Percentiles rank a stretch among this genome's conserved stretches.
Evolutionary conservation across 345 rosid genomes (phyloP).

Genomic region (Stellera chamaejasme): DNA sequence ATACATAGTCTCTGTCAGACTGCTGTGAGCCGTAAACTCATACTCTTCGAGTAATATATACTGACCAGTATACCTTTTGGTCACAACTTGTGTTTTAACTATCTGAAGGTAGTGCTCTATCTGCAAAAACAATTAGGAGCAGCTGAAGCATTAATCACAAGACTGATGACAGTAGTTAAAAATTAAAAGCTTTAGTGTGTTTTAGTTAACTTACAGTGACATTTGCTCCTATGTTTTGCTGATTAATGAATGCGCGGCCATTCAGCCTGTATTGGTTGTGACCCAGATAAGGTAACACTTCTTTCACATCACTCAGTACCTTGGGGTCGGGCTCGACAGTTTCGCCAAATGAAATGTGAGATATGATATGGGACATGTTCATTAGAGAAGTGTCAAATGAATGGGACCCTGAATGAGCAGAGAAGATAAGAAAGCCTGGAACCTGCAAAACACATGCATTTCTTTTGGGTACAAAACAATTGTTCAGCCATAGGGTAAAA

Average conservation of each 20-base stretch:
- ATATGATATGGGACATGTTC: slow-evolving; percentile 87
- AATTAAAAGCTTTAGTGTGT: too few relatives aligned
- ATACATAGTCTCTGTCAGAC: slow-evolving; percentile 52
- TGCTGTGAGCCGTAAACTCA: slow-evolving; percentile 91
- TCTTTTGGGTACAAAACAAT: neutral
- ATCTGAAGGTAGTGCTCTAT: slow-evolving; percentile 88
- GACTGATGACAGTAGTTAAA: neutral
- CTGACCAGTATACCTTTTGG: slow-evolving; percentile 28
- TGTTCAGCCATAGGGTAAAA: slow-evolving; percentile 1
- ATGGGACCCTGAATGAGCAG: slow-evolving; percentile 85
- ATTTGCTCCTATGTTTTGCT: slow-evolving; percentile 62
- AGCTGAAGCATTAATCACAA: too few relatives aligned
- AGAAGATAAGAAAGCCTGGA: slow-evolving; percentile 75
- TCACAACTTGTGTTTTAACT: slow-evolving; percentile 73
- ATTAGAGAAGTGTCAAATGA: slow-evolving; percentile 75
- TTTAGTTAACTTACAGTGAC: slow-evolving; percentile 58
- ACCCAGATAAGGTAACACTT: slow-evolving; percentile 68
- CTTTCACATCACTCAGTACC: slow-evolving; percentile 46
- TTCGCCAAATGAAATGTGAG: slow-evolving; percentile 79
- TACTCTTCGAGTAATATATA: slow-evolving; percentile 57
- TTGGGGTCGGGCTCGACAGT: slow-evolving; percentile 32
- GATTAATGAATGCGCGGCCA: slow-evolving; percentile 65
- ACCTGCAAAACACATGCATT: slow-evolving; percentile 39
- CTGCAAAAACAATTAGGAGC: slow-evolving; percentile 34
- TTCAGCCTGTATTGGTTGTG: slow-evolving; percentile 59